These are phyloP conservation scores for Hepatocystis sp. DNA, from an alignment of 169 alveolate genomes.

Conservation along the genomic window DNA sequence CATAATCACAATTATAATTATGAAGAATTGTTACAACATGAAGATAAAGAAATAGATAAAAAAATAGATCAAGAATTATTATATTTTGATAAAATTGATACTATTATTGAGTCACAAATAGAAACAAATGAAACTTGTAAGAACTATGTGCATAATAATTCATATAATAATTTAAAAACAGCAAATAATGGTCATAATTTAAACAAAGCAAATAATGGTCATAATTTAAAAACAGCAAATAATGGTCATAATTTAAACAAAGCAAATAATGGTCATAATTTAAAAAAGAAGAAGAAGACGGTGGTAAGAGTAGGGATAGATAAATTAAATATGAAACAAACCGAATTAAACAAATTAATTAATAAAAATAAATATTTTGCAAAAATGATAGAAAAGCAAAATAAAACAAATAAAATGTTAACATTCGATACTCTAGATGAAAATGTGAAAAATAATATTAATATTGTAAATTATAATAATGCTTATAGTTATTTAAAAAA, in stretches of 20 bases:
- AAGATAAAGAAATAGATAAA: background rate
- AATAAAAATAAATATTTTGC: slow-evolving; percentile 23
- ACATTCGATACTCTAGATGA: slow-evolving; percentile 18
- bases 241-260: background rate
- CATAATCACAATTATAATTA: too few species aligned
- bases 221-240: background rate
- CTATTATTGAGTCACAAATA: background rate
- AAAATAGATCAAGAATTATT: slow-evolving; percentile 19
- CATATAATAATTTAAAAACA: too few species aligned
- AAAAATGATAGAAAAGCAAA: slow-evolving; percentile 56
- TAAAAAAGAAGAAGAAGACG: background rate
- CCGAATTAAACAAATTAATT: background rate
- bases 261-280: background rate
- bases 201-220: background rate
- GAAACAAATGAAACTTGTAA: background rate
- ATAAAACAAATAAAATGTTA: slow-evolving; percentile 14
- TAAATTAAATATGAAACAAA: background rate
- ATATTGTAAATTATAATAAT: slow-evolving; percentile 26
- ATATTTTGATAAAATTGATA: slow-evolving; percentile 20
- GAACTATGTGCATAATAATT: too few species aligned
- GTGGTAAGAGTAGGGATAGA: background rate
- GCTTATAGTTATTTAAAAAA: slow-evolving; percentile 9
- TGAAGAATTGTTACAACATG: background rate
- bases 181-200: too few species aligned
- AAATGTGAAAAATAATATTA: slow-evolving; percentile 38